phyloP scores from a whole-genome alignment of 164 flowering plant species.

The Vitis labrusca region DNA sequence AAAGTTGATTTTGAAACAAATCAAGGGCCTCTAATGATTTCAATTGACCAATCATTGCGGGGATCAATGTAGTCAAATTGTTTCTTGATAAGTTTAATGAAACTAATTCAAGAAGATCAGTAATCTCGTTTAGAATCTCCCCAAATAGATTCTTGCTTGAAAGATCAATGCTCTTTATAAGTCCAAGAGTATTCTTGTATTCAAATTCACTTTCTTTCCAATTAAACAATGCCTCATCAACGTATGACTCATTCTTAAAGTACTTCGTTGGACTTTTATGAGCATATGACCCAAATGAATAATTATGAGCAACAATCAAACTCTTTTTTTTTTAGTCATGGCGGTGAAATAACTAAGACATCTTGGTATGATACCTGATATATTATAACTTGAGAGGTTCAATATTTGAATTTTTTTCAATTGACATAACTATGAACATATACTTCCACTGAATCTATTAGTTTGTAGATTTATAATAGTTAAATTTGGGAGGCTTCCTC shows the following conservation, averaged over 20 bases:
- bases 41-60: too few relatives aligned
- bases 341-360: too few relatives aligned
- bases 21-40: too few relatives aligned
- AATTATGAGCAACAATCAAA: too few relatives aligned
- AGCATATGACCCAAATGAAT: neutral
- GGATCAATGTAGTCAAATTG: too few relatives aligned
- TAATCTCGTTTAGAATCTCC: constrained; percentile 12
- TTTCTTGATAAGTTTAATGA: too few relatives aligned
- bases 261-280: too few relatives aligned
- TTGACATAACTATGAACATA: constrained; percentile 27
- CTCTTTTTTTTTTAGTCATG: too few relatives aligned
- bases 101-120: neutral
- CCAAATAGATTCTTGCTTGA: constrained; percentile 6
- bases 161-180: neutral
- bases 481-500: neutral
- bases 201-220: constrained; percentile 17
- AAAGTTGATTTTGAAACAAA: too few relatives aligned
- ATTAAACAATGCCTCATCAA: neutral
- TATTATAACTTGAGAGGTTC: too few relatives aligned
- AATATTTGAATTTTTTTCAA: too few relatives aligned
- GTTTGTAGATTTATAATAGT: constrained; percentile 17
- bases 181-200: neutral
- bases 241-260: neutral
- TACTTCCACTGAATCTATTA: constrained; percentile 26
- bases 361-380: too few relatives aligned